Base-by-base conservation (phyloP, 2,329 filamentous ascomycete species). In the Penicillium digitatum region DNA sequence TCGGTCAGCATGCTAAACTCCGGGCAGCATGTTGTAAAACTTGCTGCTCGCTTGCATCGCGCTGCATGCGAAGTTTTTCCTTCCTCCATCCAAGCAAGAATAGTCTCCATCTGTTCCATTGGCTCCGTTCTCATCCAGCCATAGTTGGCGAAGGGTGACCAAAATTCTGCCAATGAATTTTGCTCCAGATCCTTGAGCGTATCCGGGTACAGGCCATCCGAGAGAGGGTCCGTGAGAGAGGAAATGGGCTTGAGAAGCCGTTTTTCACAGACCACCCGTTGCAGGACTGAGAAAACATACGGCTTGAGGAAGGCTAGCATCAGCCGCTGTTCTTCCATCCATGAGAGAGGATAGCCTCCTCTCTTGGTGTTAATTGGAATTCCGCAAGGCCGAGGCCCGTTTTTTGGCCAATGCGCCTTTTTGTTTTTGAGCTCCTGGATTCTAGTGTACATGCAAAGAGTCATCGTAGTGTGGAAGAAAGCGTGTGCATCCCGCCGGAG, bases 11-110 rank as follows among this genome's bases (percentile, higher is more conserved):
- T 0, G 8, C 0, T 12, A 16, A 12, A 12, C 1, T 11, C 1
- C 2, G 20, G 18, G 3, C 44, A 47, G n/a, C 44, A 47, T 7
- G 16, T 18, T 2, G 18, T 16, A 5, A 47, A 47, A 1, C 9
- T 11, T 3, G 16, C 3, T 2, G 3, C 5, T n/a, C 16, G 5
- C 31, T 34, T 34, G 22, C 2, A 5, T 11, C 8, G 12, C 1
- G 0, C 3, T 8, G 16, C n/a, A 11, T 14, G 6, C 1, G 1
- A 1, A 2, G 3, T 4, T 0, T 16, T 32, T 16, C 8, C 4
- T 0, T 16, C 5, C 3, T 10, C 14, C 22, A 26, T 22, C 42
- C 42, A 45, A 0, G 27, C 3, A 1, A 32, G 12, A 8, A 20
- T 18, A 0, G 42, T 31, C 18, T 45, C 12, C 1, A 32, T 18